Conservation (phyloP, 768 basidiomycete genomes). For the Suillus spraguei region DNA sequence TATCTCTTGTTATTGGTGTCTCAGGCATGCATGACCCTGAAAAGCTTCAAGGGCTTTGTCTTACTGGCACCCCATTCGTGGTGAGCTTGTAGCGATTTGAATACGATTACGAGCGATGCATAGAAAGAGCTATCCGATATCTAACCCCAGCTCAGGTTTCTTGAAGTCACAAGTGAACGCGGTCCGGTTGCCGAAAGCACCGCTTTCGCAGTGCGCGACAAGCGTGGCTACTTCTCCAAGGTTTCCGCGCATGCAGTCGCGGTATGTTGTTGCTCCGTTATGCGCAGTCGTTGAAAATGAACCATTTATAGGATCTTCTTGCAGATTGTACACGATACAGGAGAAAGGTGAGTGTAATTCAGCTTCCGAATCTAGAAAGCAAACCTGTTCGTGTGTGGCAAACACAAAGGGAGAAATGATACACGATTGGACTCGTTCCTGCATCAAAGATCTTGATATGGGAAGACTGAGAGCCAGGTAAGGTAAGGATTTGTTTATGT, state of each 20-base stretch:
- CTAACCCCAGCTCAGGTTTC: not conserved
- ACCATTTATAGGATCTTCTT: not conserved
- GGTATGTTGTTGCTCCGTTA: not conserved
- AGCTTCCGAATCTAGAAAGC: not conserved
- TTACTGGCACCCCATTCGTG: not conserved
- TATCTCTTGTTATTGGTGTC: not conserved
- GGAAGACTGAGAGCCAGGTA: not conserved
- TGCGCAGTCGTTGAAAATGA: not conserved
- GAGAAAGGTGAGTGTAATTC: not conserved
- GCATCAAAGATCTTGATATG: not conserved
- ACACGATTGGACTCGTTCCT: not conserved
- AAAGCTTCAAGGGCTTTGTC: constrained; percentile 2
- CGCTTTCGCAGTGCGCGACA: not conserved
- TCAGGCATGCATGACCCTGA: not conserved
- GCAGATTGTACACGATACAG: not conserved
- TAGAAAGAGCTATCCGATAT: constrained; percentile 1
- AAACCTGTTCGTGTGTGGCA: not conserved
- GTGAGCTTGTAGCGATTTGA: not conserved
- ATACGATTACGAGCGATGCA: not conserved
- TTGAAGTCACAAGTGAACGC: not conserved
- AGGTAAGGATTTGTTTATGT: not conserved
- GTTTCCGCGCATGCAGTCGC: not conserved
- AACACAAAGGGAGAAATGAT: not conserved
- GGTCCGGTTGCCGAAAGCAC: not conserved
- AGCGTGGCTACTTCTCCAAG: not conserved